These are phyloP conservation scores for Amborella trichopoda DNA, from an alignment of 164 flowering plant species.

Conservation along the genomic window DNA sequence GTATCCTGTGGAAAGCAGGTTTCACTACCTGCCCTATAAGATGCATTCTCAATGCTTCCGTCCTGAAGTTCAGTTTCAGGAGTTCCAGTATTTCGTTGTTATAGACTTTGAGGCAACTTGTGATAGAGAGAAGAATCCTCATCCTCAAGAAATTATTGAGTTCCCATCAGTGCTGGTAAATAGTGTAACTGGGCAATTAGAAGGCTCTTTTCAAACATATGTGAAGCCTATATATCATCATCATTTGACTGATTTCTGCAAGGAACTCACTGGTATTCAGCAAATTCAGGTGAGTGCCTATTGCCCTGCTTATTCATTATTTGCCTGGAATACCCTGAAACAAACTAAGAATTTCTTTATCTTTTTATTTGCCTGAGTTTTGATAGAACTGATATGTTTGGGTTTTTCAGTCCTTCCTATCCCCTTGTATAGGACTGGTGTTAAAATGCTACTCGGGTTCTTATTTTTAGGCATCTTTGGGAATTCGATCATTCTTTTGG, in stretches of 20 bases:
- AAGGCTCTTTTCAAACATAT: slow-evolving; percentile 75
- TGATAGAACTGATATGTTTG: too few species aligned
- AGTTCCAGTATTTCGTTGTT: slow-evolving; percentile 90
- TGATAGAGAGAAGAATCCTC: slow-evolving; percentile 67
- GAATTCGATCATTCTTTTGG: too few species aligned
- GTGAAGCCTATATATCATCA: slow-evolving; percentile 81
- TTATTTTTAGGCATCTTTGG: too few species aligned
- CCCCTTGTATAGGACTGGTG: too few species aligned
- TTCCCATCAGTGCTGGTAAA: slow-evolving; percentile 90
- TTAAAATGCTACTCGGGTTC: too few species aligned
- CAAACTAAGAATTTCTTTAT: too few species aligned
- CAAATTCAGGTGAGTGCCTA: slow-evolving; percentile 62
- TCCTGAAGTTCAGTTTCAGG: slow-evolving; percentile 42
- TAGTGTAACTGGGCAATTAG: slow-evolving; percentile 71
- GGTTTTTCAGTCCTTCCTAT: too few species aligned
- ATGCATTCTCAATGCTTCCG: slow-evolving; percentile 36
- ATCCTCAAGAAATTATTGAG: slow-evolving; percentile 95
- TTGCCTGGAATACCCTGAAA: not conserved
- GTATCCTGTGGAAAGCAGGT: slow-evolving; percentile 26
- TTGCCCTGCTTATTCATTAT: not conserved
- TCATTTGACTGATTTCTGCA: slow-evolving; percentile 76
- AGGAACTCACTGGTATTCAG: slow-evolving; percentile 94
- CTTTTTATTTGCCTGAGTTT: not conserved
- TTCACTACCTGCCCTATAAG: slow-evolving; percentile 38
- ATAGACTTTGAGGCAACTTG: slow-evolving; percentile 98